Percentiles rank a stretch among this genome's conserved stretches.
These are phyloP conservation scores for Rhipidocladum racemiflorum DNA, from an alignment of 176 grass and related monocot species.

Conservation along the genomic window DNA sequence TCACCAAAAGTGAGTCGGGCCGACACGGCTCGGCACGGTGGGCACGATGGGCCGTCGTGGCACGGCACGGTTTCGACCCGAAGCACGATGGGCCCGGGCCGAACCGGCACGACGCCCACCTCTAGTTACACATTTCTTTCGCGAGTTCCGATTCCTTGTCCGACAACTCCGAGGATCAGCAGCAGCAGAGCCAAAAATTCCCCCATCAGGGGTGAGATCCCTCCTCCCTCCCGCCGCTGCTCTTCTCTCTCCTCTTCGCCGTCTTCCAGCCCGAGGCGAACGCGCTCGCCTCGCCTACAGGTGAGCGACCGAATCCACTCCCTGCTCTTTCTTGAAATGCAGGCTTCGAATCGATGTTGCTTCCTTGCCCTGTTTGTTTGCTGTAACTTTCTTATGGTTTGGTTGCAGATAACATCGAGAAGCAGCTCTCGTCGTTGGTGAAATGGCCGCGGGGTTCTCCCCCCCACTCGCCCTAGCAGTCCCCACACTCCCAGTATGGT, in stretches of 20 bases:
- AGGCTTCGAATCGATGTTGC: not conserved
- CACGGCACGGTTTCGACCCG: too few relatives aligned
- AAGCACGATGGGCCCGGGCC: too few relatives aligned
- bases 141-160: not conserved
- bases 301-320: not conserved
- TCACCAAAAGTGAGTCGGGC: too few relatives aligned
- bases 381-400: not conserved
- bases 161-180: not conserved
- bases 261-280: slow-evolving; percentile 22
- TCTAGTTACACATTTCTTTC: too few relatives aligned
- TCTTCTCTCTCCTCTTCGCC: slow-evolving; percentile 33
- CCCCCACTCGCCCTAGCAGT: slow-evolving; percentile 33
- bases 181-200: not conserved
- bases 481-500: slow-evolving; percentile 45
- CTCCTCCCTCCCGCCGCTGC: slow-evolving; percentile 25
- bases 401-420: slow-evolving; percentile 64
- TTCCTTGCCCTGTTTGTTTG: not conserved
- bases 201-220: slow-evolving; percentile 44
- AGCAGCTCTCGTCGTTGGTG: slow-evolving; percentile 70
- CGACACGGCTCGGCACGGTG: too few relatives aligned
- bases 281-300: slow-evolving; percentile 43
- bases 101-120: too few relatives aligned
- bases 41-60: too few relatives aligned
- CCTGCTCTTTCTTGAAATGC: not conserved
- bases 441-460: slow-evolving; percentile 68